These are phyloP conservation scores for Diaporthe nobilis DNA, from an alignment of 2,329 filamentous ascomycete genomes.

Conservation along the genomic window DNA sequence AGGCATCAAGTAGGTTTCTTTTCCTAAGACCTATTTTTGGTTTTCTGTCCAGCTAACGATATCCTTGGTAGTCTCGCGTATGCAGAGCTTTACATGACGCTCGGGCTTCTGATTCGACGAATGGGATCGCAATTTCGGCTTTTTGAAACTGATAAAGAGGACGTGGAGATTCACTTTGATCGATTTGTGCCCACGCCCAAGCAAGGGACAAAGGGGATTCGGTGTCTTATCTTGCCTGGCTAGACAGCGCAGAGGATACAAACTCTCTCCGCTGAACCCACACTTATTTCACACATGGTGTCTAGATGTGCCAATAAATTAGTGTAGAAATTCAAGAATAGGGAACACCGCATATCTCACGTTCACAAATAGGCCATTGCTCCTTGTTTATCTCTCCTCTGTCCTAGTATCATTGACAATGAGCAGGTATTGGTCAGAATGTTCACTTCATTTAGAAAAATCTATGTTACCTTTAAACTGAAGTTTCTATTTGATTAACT, in stretches of 20 bases:
- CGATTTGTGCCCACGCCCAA: slow-evolving; percentile 1
- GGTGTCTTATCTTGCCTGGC: background rate
- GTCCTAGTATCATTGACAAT: background rate
- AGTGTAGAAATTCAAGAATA: background rate
- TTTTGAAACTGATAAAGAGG: background rate
- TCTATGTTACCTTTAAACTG: background rate
- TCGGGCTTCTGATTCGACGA: background rate
- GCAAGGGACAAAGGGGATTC: background rate
- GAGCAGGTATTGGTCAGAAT: background rate
- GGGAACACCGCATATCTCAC: background rate
- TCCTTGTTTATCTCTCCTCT: background rate
- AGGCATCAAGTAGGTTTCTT: slow-evolving; percentile 46
- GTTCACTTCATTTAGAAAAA: background rate
- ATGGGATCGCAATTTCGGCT: background rate
- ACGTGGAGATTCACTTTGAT: slow-evolving; percentile 1
- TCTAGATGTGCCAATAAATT: background rate
- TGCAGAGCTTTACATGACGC: background rate
- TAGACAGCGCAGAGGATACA: background rate
- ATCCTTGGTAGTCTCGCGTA: background rate
- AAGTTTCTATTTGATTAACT: background rate
- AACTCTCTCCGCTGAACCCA: no score
- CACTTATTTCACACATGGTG: background rate
- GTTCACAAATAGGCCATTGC: background rate
- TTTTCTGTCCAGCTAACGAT: background rate
- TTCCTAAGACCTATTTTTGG: background rate